Percentiles rank a stretch among this genome's conserved stretches.
phyloP scores from a whole-genome alignment of 2,329 filamentous ascomycete species.

The Epichloe brachyelytri region DNA sequence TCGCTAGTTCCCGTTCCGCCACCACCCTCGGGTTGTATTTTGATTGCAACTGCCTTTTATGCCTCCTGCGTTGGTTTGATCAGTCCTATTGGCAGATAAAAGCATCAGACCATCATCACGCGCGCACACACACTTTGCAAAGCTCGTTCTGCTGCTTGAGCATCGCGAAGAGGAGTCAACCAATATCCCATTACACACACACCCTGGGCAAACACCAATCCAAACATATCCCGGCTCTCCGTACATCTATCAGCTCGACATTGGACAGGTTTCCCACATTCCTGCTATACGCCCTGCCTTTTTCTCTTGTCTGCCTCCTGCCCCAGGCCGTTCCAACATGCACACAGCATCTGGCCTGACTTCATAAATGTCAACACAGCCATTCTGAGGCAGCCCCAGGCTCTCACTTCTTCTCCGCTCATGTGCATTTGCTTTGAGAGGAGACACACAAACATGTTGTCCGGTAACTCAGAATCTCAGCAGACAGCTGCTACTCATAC shows the following conservation, averaged over 20 bases:
- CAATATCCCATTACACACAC: not conserved
- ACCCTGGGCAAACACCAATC: constrained; percentile 2
- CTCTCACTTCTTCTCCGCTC: constrained; percentile 9
- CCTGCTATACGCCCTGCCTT: not conserved
- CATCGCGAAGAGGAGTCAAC: not conserved
- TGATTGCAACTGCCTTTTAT: not conserved
- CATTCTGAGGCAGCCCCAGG: constrained; percentile 13
- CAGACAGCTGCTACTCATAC: constrained; percentile 11
- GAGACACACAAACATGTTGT: constrained; percentile 12
- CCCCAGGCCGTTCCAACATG: constrained; percentile 21
- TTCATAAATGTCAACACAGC: constrained; percentile 26
- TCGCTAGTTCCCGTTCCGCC: constrained; percentile 5
- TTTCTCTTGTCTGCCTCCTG: constrained; percentile 5
- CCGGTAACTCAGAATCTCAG: constrained; percentile 13
- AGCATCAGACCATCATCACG: not conserved
- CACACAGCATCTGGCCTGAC: constrained; percentile 19
- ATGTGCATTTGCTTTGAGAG: constrained; percentile 14
- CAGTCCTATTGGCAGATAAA: not conserved
- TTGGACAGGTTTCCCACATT: constrained; percentile 7
- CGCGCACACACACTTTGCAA: not conserved
- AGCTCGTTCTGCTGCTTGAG: not conserved
- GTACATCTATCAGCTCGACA: constrained; percentile 6
- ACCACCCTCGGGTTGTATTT: constrained; percentile 1
- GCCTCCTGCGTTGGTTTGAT: not conserved
- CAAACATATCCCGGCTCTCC: constrained; percentile 2